phyloP scores from a whole-genome alignment of 768 basidiomycete species.

The Tulasnella sp. region DNA sequence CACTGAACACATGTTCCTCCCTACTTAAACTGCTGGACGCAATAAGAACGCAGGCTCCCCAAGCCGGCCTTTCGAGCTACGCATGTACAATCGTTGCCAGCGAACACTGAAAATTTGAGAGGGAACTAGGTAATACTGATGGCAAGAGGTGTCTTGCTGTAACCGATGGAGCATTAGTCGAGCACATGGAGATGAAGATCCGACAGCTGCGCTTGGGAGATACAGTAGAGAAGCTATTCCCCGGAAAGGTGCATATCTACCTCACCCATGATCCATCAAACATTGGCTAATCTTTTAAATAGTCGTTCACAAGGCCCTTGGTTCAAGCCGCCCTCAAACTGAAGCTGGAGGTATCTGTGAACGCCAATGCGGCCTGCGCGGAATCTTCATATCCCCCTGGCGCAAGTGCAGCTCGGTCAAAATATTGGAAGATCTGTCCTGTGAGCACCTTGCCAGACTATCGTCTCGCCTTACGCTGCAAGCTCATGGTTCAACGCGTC shows the following conservation, averaged over 20 bases:
- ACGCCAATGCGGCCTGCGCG: conserved; percentile 36
- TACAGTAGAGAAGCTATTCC: neutral
- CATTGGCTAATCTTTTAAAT: neutral
- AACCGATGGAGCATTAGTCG: neutral
- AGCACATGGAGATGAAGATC: neutral
- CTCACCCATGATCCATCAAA: neutral
- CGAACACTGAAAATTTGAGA: too few species aligned
- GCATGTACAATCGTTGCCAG: neutral
- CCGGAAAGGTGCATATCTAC: neutral
- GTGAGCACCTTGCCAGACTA: conserved; percentile 2
- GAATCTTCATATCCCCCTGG: conserved; percentile 14
- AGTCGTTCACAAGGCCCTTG: conserved; percentile 30
- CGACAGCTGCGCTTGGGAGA: neutral
- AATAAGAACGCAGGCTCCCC: conserved; percentile 1
- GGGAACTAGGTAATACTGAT: too few species aligned
- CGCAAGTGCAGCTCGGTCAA: neutral
- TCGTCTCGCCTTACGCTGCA: conserved; percentile 6
- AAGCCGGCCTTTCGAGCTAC: conserved; percentile 23
- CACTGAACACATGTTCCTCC: neutral
- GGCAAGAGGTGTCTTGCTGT: too few species aligned
- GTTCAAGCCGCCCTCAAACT: conserved; percentile 45
- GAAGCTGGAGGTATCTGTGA: conserved; percentile 43
- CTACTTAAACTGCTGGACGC: neutral
- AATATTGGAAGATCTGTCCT: conserved; percentile 9
- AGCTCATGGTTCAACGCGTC: conserved; percentile 12